A percentile compares a stretch with the other conserved stretches of the same genome.
Conservation (phyloP, 805 yeast species). For the Starmera dryadoides region DNA sequence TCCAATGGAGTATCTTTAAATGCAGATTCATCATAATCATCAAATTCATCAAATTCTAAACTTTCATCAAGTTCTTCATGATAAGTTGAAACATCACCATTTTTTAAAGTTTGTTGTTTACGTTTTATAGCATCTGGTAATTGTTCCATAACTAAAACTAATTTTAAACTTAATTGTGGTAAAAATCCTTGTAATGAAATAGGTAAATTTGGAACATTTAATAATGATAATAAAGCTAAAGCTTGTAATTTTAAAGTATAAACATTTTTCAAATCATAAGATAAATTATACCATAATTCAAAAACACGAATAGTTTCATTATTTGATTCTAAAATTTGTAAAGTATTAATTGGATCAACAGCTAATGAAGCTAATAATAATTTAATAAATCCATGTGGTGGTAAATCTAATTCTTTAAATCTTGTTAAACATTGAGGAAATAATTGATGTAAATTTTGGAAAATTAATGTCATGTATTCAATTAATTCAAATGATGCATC, state of each 20-base stretch:
- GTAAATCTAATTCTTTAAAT: constrained; percentile 21
- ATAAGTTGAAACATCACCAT: constrained; percentile 30
- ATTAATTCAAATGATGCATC: constrained; percentile 27
- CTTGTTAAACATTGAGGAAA: constrained; percentile 7
- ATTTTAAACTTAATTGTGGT: constrained; percentile 43
- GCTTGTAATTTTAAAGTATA: constrained; percentile 71
- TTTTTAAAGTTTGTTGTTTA: constrained; percentile 52
- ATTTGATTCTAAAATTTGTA: constrained; percentile 41
- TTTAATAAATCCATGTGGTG: constrained; percentile 44
- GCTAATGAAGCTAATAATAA: constrained; percentile 56
- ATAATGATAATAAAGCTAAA: constrained; percentile 53
- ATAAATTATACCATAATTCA: constrained; percentile 56
- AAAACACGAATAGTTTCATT: constrained; percentile 44
- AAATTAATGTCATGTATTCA: constrained; percentile 13
- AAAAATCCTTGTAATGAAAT: constrained; percentile 26
- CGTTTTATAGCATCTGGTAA: constrained; percentile 69
- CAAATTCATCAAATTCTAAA: constrained; percentile 23
- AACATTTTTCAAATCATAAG: constrained; percentile 48
- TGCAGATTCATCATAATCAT: constrained; percentile 62
- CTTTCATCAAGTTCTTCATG: constrained; percentile 12
- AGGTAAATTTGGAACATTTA: constrained; percentile 34
- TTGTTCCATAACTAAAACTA: constrained; percentile 44
- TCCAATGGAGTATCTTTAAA: constrained; percentile 77
- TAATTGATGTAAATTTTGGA: constrained; percentile 10
- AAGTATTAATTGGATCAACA: constrained; percentile 50